A percentile compares a stretch with the other conserved stretches of the same genome.
Conservation (phyloP, 2,329 filamentous ascomycete species). For the Trichoderma atroviride region DNA sequence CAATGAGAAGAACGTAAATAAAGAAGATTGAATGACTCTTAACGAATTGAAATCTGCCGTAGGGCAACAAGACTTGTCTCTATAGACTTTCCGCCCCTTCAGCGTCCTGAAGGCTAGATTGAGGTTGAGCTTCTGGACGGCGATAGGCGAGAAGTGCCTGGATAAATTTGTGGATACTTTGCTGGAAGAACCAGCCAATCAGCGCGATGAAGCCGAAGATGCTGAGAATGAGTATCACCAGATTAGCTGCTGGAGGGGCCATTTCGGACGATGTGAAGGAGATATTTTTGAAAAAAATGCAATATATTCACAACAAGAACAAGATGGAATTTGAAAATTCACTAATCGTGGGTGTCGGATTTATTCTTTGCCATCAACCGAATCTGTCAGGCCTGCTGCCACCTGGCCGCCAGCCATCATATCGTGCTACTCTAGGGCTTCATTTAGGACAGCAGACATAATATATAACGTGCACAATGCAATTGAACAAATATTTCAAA, state of each 20-base stretch:
- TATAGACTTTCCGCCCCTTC: slow-evolving; percentile 4
- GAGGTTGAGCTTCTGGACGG: slow-evolving; percentile 9
- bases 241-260: slow-evolving; percentile 34
- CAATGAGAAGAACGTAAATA: background rate
- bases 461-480: background rate
- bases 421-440: background rate
- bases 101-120: background rate
- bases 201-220: slow-evolving; percentile 37
- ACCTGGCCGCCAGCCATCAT: background rate
- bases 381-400: background rate
- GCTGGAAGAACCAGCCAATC: slow-evolving; percentile 38
- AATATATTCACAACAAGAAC: background rate
- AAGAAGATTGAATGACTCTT: background rate
- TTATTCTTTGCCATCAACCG: background rate
- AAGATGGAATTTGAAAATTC: background rate
- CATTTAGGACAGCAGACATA: fast-evolving
- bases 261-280: slow-evolving; percentile 28
- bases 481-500: background rate
- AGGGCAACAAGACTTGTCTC: background rate
- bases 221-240: slow-evolving; percentile 22
- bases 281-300: background rate
- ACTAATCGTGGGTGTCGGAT: background rate
- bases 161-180: slow-evolving; percentile 38
- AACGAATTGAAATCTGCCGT: background rate
- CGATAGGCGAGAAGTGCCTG: slow-evolving; percentile 31